Conservation (phyloP, 768 basidiomycete genomes). For the Rhodosporidiobolus sp. region DNA sequence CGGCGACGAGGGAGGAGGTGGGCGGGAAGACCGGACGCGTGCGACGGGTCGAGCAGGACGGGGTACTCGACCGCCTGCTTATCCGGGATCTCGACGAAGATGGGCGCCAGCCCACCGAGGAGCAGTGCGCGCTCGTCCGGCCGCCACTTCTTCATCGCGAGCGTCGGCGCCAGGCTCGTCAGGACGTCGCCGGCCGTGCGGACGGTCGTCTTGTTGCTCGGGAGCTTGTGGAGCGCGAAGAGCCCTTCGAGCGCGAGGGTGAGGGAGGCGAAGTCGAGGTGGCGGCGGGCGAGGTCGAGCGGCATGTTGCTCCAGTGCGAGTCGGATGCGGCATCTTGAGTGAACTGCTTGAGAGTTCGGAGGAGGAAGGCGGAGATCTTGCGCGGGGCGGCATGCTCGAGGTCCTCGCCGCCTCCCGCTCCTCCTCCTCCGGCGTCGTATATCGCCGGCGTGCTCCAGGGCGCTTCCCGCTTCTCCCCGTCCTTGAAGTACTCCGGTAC, state of each 20-base stretch:
- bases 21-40: constrained; percentile 24
- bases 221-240: constrained; percentile 58
- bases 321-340: constrained; percentile 4
- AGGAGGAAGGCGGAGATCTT: constrained; percentile 52
- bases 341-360: constrained; percentile 12
- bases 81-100: constrained; percentile 53
- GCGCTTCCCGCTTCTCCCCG: constrained; percentile 56
- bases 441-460: constrained; percentile 62
- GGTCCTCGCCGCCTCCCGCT: constrained; percentile 43
- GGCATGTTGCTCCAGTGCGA: constrained; percentile 25
- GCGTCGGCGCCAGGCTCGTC: constrained; percentile 52
- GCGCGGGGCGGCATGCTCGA: constrained; percentile 47
- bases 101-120: constrained; percentile 63
- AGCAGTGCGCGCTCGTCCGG: constrained; percentile 64
- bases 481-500: constrained; percentile 15
- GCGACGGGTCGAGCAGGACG: constrained; percentile 32
- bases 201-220: constrained; percentile 59
- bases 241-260: constrained; percentile 53
- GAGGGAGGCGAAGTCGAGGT: constrained; percentile 66
- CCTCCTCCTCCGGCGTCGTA: constrained; percentile 43
- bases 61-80: constrained; percentile 34
- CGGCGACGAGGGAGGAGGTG: background rate
- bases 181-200: constrained; percentile 62
- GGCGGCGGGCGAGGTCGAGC: constrained; percentile 60
- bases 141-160: constrained; percentile 56